Conservation (phyloP, 805 yeast species). For the Barnettozyma vustinii region DNA sequence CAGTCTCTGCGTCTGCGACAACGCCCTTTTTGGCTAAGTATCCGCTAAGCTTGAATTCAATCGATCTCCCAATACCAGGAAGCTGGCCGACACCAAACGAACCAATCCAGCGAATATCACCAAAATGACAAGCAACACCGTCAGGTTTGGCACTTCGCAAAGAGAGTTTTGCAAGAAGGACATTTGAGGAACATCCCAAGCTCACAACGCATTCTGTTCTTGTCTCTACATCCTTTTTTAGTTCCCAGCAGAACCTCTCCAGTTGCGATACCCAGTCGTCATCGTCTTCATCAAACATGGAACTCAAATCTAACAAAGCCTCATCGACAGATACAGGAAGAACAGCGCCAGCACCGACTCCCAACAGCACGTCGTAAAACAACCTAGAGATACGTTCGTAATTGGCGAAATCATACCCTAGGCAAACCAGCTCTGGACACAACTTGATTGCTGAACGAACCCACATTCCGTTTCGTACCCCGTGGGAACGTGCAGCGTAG, state of each 20-base stretch:
- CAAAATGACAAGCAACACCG: conserved; percentile 34
- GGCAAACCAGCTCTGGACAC: conserved; percentile 60
- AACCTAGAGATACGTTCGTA: conserved; percentile 61
- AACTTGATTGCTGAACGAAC: conserved; percentile 52
- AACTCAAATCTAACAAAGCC: conserved; percentile 66
- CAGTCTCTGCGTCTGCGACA: conserved; percentile 17
- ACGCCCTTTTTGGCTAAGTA: conserved; percentile 29
- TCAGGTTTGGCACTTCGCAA: conserved; percentile 75
- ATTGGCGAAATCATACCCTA: conserved; percentile 69
- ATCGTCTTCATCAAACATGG: conserved; percentile 23
- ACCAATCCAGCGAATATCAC: conserved; percentile 3
- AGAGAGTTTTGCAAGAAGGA: conserved; percentile 73
- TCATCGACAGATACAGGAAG: conserved; percentile 91
- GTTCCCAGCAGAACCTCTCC: conserved; percentile 20
- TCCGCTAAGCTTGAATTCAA: conserved; percentile 33
- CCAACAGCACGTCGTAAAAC: conserved; percentile 57
- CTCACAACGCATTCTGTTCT: conserved; percentile 65
- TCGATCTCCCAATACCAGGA: conserved; percentile 61
- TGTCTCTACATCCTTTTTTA: conserved; percentile 34
- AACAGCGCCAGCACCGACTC: conserved; percentile 30
- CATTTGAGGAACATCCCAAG: conserved; percentile 71
- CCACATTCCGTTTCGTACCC: conserved; percentile 92
- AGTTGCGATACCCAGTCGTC: conserved; percentile 20
- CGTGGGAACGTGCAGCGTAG: conserved; percentile 74
- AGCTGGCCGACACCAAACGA: conserved; percentile 1